Conservation (phyloP, 1,284 basidiomycete genomes). For the Ceratobasidium sp. region DNA sequence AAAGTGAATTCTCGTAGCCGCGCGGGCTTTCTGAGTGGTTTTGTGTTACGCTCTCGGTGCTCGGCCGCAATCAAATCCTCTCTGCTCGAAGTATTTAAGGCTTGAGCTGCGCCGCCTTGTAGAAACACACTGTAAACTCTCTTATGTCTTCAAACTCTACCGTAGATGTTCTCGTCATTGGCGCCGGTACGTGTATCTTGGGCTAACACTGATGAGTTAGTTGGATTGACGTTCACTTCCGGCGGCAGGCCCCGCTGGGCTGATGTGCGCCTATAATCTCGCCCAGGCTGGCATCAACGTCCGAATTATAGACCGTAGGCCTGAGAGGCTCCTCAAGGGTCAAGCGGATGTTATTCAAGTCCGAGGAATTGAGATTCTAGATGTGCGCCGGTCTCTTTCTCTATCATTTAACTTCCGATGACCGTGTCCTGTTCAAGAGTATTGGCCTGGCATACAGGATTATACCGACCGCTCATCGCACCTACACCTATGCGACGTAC, state of each 20-base stretch:
- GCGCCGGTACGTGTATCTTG: slow-evolving; percentile 23
- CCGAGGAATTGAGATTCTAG: slow-evolving; percentile 24
- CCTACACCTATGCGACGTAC: slow-evolving; percentile 3
- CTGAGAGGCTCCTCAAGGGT: slow-evolving; percentile 17
- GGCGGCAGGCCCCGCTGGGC: slow-evolving; percentile 24
- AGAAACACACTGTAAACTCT: not conserved
- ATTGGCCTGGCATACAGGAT: slow-evolving; percentile 5
- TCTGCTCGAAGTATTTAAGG: slow-evolving; percentile 10
- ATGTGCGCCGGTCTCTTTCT: not conserved
- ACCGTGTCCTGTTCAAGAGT: slow-evolving; percentile 4
- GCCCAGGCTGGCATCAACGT: slow-evolving; percentile 18
- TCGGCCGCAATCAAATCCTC: not conserved
- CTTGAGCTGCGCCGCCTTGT: not conserved
- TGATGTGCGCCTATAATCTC: slow-evolving; percentile 32
- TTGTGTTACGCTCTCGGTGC: not conserved
- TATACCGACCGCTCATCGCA: not conserved
- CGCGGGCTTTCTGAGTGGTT: not conserved
- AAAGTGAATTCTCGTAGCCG: not conserved
- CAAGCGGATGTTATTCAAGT: slow-evolving; percentile 23
- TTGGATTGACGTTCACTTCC: not conserved
- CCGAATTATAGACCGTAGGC: slow-evolving; percentile 16
- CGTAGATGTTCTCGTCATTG: slow-evolving; percentile 31
- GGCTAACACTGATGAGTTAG: not conserved
- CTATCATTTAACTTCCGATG: not conserved
- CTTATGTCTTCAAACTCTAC: slow-evolving; percentile 11